Conservation (phyloP, 208 protist species). For the Trypanosoma cruzi region DNA sequence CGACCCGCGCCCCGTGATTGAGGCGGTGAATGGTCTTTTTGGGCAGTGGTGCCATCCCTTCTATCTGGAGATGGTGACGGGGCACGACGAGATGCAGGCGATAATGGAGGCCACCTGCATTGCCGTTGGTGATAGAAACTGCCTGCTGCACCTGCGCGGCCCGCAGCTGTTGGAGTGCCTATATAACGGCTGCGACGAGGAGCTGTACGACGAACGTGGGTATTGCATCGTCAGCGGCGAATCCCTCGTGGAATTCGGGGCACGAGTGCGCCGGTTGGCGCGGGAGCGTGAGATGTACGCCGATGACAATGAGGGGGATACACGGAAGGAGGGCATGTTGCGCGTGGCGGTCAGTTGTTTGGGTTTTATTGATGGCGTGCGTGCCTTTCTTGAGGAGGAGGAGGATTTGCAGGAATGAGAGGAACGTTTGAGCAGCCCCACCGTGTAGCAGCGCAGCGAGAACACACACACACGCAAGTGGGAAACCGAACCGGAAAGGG, state of each 20-base stretch:
- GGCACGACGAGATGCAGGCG: slow-evolving; percentile 66
- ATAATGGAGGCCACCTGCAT: slow-evolving; percentile 67
- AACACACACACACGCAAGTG: too few relatives aligned
- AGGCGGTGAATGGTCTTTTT: slow-evolving; percentile 46
- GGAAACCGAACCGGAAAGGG: too few relatives aligned
- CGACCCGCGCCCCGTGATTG: slow-evolving; percentile 17
- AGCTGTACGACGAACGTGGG: slow-evolving; percentile 65
- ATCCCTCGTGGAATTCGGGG: slow-evolving; percentile 69
- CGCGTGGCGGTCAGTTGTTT: slow-evolving; percentile 58
- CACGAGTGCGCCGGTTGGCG: slow-evolving; percentile 30
- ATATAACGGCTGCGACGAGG: slow-evolving; percentile 73
- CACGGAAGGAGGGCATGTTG: slow-evolving; percentile 48
- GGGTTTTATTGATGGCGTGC: slow-evolving; percentile 63
- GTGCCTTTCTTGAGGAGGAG: slow-evolving; percentile 50
- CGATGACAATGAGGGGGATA: slow-evolving; percentile 28
- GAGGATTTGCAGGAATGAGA: neutral
- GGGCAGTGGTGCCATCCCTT: slow-evolving; percentile 70
- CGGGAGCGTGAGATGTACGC: slow-evolving; percentile 33
- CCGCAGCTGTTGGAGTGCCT: slow-evolving; percentile 67
- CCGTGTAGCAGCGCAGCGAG: too few relatives aligned
- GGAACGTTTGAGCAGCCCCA: too few relatives aligned
- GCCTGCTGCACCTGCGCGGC: slow-evolving; percentile 49
- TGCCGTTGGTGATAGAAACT: slow-evolving; percentile 44
- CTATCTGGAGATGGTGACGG: slow-evolving; percentile 52
- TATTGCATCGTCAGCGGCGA: slow-evolving; percentile 85